Evolutionary conservation across 495 filamentous ascomycete genomes (phyloP), one percentile per base, ranked within the genome.

Genomic region (Penicillium tannophilum): DNA sequence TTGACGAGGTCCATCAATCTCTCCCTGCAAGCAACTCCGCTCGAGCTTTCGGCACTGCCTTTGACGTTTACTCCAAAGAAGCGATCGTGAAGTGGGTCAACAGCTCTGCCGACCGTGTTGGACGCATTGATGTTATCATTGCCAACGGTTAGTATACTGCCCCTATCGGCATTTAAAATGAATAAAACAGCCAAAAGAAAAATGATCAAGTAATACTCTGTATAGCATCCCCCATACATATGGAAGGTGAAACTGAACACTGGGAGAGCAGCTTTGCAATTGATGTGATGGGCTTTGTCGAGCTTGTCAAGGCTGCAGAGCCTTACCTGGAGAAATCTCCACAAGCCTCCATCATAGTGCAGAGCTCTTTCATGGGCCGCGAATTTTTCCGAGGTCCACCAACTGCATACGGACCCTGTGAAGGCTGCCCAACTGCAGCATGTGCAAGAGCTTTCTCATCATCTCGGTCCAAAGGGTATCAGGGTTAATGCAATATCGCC

Each of bases 221-320:
- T 26, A 4, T 33, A 60, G 58, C 58, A 55, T 60, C 58, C 9
- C 52, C 44, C 5, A 60, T 60, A 52, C 52, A 60, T 33, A 55
- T 60, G 52, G 58, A 55, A 42, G 52, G 52, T 19, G 52, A 55
- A 49, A 55, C 58, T 4, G 52, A 60, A 52, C 43, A 51, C 20
- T 56, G 58, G 58, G 52, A 60, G 20, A 50, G 20, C 20, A 55
- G 52, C 52, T 60, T 60, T 33, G 52, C 52, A n/a, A 43, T 60
- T 26, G 58, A 60, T 20, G 52, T 60, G 12, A 60, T 60, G 58
- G 58, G 58, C 12, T 60, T 60, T 39, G 58, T 60, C 12, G 52
- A 60, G 20, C 11, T 60, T 16, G 58, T 60, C 44, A 56, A 51
- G 11, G 58, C 58, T 7, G 31, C 52, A 23, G 33, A 47, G 30